Evolutionary conservation across 257 asterid species (phyloP).

Genomic region (Solanum clarkiae): DNA sequence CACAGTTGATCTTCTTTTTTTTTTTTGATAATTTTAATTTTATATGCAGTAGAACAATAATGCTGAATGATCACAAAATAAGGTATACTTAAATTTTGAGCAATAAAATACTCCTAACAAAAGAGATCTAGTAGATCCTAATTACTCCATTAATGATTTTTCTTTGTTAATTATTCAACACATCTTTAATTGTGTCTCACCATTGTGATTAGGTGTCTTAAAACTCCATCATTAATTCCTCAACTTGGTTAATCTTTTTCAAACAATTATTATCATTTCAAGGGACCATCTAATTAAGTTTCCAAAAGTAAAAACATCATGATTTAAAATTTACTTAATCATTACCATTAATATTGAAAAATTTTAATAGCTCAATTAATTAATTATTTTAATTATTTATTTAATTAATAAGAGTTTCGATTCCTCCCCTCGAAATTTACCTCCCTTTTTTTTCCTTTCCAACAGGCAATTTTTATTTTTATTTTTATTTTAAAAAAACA

Average conservation of each 20-base stretch:
- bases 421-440: not conserved
- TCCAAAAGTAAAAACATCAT: not conserved
- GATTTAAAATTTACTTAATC: not conserved
- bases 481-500: not conserved
- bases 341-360: rapidly evolving
- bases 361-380: not conserved
- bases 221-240: not conserved
- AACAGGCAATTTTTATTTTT: no score
- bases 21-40: no score
- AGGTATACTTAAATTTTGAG: not conserved
- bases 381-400: not conserved
- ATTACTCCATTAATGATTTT: not conserved
- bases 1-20: no score
- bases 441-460: not conserved
- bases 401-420: not conserved
- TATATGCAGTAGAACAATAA: not conserved
- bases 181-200: not conserved
- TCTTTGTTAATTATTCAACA: not conserved
- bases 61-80: not conserved
- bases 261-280: not conserved
- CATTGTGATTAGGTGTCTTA: not conserved
- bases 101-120: not conserved
- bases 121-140: not conserved
- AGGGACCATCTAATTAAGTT: not conserved
- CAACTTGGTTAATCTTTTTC: not conserved